Evolutionary conservation across 2,329 filamentous ascomycete genomes (phyloP).

Genomic region (Aspergillus fischeri): DNA sequence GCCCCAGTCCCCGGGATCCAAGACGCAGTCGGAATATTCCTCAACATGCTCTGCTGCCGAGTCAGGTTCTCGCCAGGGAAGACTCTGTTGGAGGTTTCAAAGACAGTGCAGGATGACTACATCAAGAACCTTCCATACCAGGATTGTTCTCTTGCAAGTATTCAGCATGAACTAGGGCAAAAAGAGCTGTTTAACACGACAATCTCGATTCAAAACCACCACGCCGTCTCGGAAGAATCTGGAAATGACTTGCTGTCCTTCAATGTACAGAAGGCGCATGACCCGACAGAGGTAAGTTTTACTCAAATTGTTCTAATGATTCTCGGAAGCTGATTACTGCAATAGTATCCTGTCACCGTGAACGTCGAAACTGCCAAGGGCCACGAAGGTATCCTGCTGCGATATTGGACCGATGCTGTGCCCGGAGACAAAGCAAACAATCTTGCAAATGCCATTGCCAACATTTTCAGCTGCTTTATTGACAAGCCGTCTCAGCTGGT

Average conservation of each 20-base stretch:
- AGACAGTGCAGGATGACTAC: constrained; percentile 45
- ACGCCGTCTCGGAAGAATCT: constrained; percentile 19
- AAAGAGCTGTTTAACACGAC: constrained; percentile 41
- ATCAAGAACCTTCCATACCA: constrained; percentile 47
- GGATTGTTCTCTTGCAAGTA: constrained; percentile 47
- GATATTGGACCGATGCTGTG: constrained; percentile 38
- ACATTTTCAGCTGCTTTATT: constrained; percentile 31
- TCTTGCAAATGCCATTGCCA: constrained; percentile 28
- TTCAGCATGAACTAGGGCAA: constrained; percentile 40
- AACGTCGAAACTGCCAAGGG: constrained; percentile 37
- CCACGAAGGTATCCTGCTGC: constrained; percentile 33
- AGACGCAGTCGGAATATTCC: constrained; percentile 47
- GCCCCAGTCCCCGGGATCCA: constrained; percentile 44
- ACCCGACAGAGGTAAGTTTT: constrained; percentile 35
- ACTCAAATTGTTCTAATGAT: neutral
- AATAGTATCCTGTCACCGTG: constrained; percentile 37
- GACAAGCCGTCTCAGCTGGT: constrained; percentile 23
- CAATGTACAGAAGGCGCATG: constrained; percentile 29
- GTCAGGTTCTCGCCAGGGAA: constrained; percentile 36
- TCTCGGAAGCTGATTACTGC: constrained; percentile 5
- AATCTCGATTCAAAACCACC: constrained; percentile 39
- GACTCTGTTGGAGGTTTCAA: constrained; percentile 38
- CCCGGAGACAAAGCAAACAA: constrained; percentile 31
- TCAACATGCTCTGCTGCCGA: constrained; percentile 54
- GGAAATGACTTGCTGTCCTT: constrained; percentile 28